phyloP scores from a whole-genome alignment of 805 yeast genomes.

The Priceomyces medius region DNA sequence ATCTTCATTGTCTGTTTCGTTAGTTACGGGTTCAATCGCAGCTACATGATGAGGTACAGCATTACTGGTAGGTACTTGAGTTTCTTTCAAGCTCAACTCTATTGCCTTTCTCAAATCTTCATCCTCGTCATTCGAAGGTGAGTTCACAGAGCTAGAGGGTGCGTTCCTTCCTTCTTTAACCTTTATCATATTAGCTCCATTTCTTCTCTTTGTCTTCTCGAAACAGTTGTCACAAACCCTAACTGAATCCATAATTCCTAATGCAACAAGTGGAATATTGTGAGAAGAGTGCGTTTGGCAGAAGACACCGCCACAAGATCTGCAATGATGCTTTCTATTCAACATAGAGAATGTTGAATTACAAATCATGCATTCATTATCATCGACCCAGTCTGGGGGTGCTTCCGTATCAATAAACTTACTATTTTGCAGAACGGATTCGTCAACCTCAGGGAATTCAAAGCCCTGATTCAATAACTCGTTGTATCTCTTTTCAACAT shows the following conservation, averaged over 20 bases:
- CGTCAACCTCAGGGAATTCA: slow-evolving; percentile 53
- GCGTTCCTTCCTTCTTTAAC: slow-evolving; percentile 3
- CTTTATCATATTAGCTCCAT: slow-evolving; percentile 7
- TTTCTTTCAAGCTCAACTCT: slow-evolving; percentile 70
- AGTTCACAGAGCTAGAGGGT: slow-evolving; percentile 4
- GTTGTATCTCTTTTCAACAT: slow-evolving; percentile 61
- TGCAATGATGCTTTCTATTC: slow-evolving; percentile 92
- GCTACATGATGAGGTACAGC: slow-evolving; percentile 11
- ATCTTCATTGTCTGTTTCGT: slow-evolving; percentile 41
- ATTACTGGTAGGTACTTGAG: slow-evolving; percentile 15
- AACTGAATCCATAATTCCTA: slow-evolving; percentile 86
- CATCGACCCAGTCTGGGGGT: slow-evolving; percentile 98
- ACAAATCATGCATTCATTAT: slow-evolving; percentile 93
- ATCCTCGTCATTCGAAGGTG: slow-evolving; percentile 50
- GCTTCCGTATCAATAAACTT: slow-evolving; percentile 79
- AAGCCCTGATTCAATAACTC: slow-evolving; percentile 62
- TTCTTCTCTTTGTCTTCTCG: slow-evolving; percentile 52
- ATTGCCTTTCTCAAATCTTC: slow-evolving; percentile 78
- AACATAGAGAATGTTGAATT: slow-evolving; percentile 75
- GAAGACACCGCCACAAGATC: slow-evolving; percentile 95
- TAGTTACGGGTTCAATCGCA: slow-evolving; percentile 19
- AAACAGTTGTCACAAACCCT: slow-evolving; percentile 92
- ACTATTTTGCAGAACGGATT: slow-evolving; percentile 33
- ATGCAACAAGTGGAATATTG: slow-evolving; percentile 66
- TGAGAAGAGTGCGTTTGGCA: slow-evolving; percentile 84